Percentiles rank a stretch among this genome's conserved stretches.
phyloP scores from a whole-genome alignment of 192 early-diverging fungal species.

The Coemansia sp. region DNA sequence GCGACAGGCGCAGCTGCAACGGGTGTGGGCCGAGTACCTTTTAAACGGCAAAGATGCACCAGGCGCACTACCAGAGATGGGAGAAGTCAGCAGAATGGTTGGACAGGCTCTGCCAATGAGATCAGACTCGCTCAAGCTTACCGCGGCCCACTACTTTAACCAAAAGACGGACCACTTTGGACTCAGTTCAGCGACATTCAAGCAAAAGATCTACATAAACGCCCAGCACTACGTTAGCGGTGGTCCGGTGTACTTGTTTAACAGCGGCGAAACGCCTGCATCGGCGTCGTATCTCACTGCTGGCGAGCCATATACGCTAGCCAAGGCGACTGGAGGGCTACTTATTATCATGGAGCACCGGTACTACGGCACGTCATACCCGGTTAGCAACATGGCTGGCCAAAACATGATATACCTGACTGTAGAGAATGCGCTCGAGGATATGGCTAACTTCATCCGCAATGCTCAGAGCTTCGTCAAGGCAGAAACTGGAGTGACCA shows the following conservation, averaged over 20 bases:
- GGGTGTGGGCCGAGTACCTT: slow-evolving; percentile 30
- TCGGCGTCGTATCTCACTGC: slow-evolving; percentile 40
- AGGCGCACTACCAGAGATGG: background rate
- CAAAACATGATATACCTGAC: slow-evolving; percentile 51
- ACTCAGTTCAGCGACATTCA: slow-evolving; percentile 35
- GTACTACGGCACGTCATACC: slow-evolving; percentile 67
- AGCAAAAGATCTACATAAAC: slow-evolving; percentile 53
- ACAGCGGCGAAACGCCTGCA: slow-evolving; percentile 56
- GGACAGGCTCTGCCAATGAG: background rate
- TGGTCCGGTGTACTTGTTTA: slow-evolving; percentile 55
- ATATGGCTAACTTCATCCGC: slow-evolving; percentile 57
- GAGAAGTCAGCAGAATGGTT: background rate
- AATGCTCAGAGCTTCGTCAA: slow-evolving; percentile 34
- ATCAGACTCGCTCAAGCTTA: background rate
- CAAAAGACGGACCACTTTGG: slow-evolving; percentile 54
- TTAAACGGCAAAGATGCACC: background rate
- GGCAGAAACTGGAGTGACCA: slow-evolving; percentile 17
- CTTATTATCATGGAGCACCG: slow-evolving; percentile 69
- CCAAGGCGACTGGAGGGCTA: slow-evolving; percentile 62
- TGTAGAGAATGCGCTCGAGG: slow-evolving; percentile 54
- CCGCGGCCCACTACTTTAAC: slow-evolving; percentile 33
- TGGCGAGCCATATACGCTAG: slow-evolving; percentile 56
- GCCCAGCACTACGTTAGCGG: slow-evolving; percentile 31
- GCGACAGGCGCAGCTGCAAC: slow-evolving; percentile 36
- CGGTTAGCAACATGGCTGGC: slow-evolving; percentile 56